phyloP scores from a whole-genome alignment of 306 rosid genomes.

The Quercus suber region DNA sequence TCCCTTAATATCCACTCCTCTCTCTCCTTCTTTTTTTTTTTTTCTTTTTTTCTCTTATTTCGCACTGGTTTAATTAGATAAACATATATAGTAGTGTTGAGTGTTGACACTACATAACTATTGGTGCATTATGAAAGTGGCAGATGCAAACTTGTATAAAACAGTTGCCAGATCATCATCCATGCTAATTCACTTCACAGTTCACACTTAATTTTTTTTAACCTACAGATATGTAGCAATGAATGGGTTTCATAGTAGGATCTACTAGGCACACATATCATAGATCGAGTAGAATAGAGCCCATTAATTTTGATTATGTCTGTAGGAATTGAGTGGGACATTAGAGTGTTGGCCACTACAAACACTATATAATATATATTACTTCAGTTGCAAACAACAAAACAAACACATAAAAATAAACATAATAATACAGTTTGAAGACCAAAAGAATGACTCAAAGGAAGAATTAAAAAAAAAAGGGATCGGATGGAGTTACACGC shows the following conservation, averaged over 20 bases:
- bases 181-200: too few relatives aligned
- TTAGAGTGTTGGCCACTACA: neutral
- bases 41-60: too few relatives aligned
- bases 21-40: too few relatives aligned
- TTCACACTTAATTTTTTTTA: too few relatives aligned
- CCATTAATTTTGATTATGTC: too few relatives aligned
- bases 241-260: neutral
- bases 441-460: neutral
- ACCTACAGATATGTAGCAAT: neutral
- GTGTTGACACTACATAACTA: neutral
- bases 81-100: too few relatives aligned
- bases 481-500: constrained; percentile 40
- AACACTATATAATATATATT: neutral
- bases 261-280: neutral
- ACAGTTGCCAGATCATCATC: too few relatives aligned
- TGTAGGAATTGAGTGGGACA: neutral
- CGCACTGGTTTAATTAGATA: too few relatives aligned
- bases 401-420: neutral
- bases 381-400: neutral
- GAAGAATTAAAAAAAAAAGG: constrained; percentile 14
- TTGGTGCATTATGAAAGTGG: neutral
- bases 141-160: neutral
- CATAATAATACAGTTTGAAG: neutral
- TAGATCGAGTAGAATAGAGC: too few relatives aligned
- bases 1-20: too few relatives aligned